A percentile compares a stretch with the other conserved stretches of the same genome.
Conservation (phyloP, 2,329 filamentous ascomycete genomes). For the Aspergillus spinulosporus region DNA sequence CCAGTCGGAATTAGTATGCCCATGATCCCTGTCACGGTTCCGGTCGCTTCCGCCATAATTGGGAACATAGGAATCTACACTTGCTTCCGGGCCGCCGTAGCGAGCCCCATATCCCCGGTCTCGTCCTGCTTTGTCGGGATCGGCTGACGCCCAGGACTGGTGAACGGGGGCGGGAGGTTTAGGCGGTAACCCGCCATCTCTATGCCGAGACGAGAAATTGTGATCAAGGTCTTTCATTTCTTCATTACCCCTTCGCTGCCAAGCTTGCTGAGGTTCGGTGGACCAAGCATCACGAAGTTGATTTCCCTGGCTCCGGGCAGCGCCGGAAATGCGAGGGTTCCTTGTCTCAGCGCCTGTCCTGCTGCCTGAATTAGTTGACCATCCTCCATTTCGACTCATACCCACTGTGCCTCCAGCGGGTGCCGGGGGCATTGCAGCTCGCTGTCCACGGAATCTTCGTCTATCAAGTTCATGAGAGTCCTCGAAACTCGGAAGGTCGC, state of each 20-base stretch:
- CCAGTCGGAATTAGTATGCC: conserved; percentile 25
- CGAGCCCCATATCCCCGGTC: conserved; percentile 32
- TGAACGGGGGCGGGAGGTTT: conserved; percentile 37
- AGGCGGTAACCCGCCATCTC: conserved; percentile 39
- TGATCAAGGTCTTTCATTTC: neutral
- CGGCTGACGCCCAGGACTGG: conserved; percentile 31
- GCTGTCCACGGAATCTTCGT: conserved; percentile 83
- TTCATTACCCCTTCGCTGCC: conserved; percentile 22
- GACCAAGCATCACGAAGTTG: conserved; percentile 14
- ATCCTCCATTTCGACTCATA: conserved; percentile 62
- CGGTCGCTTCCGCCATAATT: conserved; percentile 33
- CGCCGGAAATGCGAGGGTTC: conserved; percentile 39
- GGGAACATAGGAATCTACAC: conserved; percentile 41
- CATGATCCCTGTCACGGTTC: conserved; percentile 26
- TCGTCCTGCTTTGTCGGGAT: conserved; percentile 31
- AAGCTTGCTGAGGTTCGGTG: conserved; percentile 15
- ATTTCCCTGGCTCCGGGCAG: conserved; percentile 29
- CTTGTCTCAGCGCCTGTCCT: conserved; percentile 33
- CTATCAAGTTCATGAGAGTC: conserved; percentile 97
- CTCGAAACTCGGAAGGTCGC: conserved; percentile 86
- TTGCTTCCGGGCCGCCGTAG: conserved; percentile 27
- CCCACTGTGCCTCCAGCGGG: conserved; percentile 90
- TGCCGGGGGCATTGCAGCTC: conserved; percentile 80
- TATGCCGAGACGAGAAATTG: conserved; percentile 27
- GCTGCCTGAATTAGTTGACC: conserved; percentile 39